phyloP scores from a whole-genome alignment of 148 eudicot species.

The Talinum fruticosum region DNA sequence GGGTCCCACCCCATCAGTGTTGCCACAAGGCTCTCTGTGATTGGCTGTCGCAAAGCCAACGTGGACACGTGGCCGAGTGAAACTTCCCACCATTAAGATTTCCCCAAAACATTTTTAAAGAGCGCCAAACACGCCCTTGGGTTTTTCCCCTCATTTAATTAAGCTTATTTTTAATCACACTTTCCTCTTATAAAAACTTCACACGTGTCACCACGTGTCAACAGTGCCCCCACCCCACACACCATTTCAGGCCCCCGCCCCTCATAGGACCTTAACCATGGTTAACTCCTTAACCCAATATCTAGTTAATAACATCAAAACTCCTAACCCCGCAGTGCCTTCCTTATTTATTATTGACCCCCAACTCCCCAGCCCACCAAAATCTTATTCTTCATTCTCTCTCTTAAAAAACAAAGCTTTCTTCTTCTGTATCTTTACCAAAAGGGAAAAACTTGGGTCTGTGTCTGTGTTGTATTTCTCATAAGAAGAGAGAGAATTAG shows the following conservation, averaged over 20 bases:
- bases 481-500: background rate
- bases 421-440: background rate
- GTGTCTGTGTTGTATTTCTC: background rate
- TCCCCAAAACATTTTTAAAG: background rate
- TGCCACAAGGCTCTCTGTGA: constrained; percentile 7
- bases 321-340: background rate
- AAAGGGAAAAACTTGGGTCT: constrained; percentile 1
- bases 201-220: constrained; percentile 38
- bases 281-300: constrained; percentile 22
- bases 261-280: constrained; percentile 23
- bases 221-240: constrained; percentile 13
- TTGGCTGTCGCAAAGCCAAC: constrained; percentile 15
- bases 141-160: background rate
- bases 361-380: background rate
- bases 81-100: constrained; percentile 1
- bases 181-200: constrained; percentile 9
- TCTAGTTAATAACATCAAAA: constrained; percentile 13
- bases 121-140: constrained; percentile 18
- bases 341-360: constrained; percentile 30
- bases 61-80: constrained; percentile 25
- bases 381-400: background rate
- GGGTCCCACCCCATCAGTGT: constrained; percentile 19
- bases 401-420: background rate
- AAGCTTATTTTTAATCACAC: constrained; percentile 6
- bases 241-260: background rate